Evolutionary conservation across 805 yeast species (phyloP), one percentile per base, ranked within the genome.

Genomic region (Kregervanrija pseudodelftensis): DNA sequence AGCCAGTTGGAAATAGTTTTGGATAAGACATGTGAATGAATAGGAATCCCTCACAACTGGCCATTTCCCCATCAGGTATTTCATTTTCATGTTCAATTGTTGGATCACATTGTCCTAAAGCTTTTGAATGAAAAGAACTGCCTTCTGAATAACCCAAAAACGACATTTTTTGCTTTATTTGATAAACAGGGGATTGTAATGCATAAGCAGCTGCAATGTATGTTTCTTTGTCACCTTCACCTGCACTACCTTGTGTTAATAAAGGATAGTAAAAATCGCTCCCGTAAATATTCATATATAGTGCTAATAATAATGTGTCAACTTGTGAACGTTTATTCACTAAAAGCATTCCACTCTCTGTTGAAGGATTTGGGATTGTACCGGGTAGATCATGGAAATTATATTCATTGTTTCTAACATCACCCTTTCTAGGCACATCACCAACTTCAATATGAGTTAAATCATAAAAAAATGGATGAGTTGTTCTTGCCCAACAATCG

Each of bases 141-240:
- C 59, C 53, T 8, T 67, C 67, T 36, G 63, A 60, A 47, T 73
- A 65, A 42, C 85, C 80, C 46, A 79, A 53, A 14, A 82, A 82
- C 37, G 69, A 63, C 52, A 79, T 67, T 48, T 66, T 66, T 50
- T 69, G 74, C 40, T 73, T 66, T 8, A 79, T 82, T 59, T 82
- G 89, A 45, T 61, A 58, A 12, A 51, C 51, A 1, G 57, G 55
- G 36, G 47, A 39, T 2, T 43, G 34, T 4, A 57, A 38, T 3
- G 61, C 79, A 49, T 68, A 69, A 0, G 89, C 87, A 2, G 86
- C 89, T 9, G 83, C 80, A 22, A 80, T 72, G 49, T 80, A 82
- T 0, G 90, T 82, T 57, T 84, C 90, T 59, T 83, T 83, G 56
- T 84, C 90, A 44, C 90, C 90, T 65, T 82, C 85, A 33, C 90